Percentiles rank a stretch among this genome's conserved stretches.
phyloP scores from a whole-genome alignment of 805 yeast species.

The Kazachstania martiniae region DNA sequence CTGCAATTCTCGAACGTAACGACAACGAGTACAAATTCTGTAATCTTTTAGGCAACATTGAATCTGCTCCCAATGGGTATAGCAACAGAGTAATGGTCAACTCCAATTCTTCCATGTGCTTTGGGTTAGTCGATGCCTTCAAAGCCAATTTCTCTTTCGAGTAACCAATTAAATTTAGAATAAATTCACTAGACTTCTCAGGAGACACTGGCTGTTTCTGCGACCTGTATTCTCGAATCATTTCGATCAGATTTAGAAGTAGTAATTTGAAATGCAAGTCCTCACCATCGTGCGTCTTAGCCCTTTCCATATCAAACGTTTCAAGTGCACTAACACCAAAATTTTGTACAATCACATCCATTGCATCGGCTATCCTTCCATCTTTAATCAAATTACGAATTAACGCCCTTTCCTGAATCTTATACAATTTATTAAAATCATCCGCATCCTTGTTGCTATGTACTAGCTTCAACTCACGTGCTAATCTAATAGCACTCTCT shows the following conservation, averaged over 20 bases:
- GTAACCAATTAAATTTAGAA: conserved; percentile 44
- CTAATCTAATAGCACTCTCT: conserved; percentile 51
- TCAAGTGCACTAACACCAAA: conserved; percentile 22
- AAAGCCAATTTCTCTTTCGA: conserved; percentile 52
- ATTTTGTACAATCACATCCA: conserved; percentile 21
- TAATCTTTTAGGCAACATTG: conserved; percentile 45
- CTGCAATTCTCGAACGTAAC: conserved; percentile 54
- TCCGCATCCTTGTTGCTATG: conserved; percentile 17
- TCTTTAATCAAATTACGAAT: conserved; percentile 17
- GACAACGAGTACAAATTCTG: conserved; percentile 46
- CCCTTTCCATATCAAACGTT: conserved; percentile 39
- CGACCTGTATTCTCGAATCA: conserved; percentile 42
- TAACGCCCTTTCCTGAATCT: conserved; percentile 17
- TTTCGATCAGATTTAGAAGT: conserved; percentile 66
- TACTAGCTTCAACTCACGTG: conserved; percentile 39
- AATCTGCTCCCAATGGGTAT: conserved; percentile 29
- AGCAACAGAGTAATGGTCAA: conserved; percentile 72
- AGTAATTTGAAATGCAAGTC: conserved; percentile 66
- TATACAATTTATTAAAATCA: conserved; percentile 24
- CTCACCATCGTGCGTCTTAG: conserved; percentile 37
- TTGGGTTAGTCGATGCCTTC: conserved; percentile 47
- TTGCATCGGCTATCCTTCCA: conserved; percentile 21
- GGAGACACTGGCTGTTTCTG: conserved; percentile 18
- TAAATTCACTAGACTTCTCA: conserved; percentile 35
- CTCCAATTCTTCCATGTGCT: conserved; percentile 63